phyloP scores from a whole-genome alignment of 2,329 filamentous ascomycete genomes.

The Aspergillus intermedius region DNA sequence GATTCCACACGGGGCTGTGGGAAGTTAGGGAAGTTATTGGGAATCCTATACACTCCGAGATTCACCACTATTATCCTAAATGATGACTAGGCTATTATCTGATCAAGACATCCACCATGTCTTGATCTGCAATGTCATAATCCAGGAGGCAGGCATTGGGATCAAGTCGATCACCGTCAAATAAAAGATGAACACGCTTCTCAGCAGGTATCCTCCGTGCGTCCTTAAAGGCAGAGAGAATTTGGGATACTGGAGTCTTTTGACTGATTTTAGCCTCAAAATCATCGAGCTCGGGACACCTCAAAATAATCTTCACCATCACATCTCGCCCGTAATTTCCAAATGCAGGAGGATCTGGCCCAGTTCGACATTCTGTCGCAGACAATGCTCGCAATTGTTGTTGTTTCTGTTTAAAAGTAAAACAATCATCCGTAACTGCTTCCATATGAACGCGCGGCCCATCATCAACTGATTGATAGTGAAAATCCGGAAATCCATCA shows the following conservation, averaged over 20 bases:
- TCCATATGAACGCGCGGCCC: constrained; percentile 64
- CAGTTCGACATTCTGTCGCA: background rate
- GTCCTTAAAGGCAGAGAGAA: constrained; percentile 57
- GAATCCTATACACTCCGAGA: background rate
- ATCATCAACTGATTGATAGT: constrained; percentile 45
- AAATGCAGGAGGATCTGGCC: background rate
- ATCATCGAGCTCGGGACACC: constrained; percentile 45
- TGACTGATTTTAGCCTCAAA: constrained; percentile 42
- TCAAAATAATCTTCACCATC: constrained; percentile 44
- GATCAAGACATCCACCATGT: constrained; percentile 67
- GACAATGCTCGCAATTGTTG: constrained; percentile 2
- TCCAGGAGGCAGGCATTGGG: constrained; percentile 55
- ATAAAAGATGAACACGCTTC: constrained; percentile 56
- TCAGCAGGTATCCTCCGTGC: constrained; percentile 47
- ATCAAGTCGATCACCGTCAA: constrained; percentile 68
- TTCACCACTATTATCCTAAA: background rate
- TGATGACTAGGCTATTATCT: constrained; percentile 29
- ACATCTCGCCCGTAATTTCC: constrained; percentile 20
- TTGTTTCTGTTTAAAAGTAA: constrained; percentile 35
- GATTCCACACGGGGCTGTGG: too few species aligned
- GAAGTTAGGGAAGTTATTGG: too few species aligned
- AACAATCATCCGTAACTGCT: constrained; percentile 63
- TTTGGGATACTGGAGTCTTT: constrained; percentile 54
- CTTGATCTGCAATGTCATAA: constrained; percentile 67
- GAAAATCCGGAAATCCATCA: background rate